A percentile compares a stretch with the other conserved stretches of the same genome.
These are phyloP conservation scores for Podaxis rugospora DNA, from an alignment of 768 basidiomycete genomes.

Conservation along the genomic window DNA sequence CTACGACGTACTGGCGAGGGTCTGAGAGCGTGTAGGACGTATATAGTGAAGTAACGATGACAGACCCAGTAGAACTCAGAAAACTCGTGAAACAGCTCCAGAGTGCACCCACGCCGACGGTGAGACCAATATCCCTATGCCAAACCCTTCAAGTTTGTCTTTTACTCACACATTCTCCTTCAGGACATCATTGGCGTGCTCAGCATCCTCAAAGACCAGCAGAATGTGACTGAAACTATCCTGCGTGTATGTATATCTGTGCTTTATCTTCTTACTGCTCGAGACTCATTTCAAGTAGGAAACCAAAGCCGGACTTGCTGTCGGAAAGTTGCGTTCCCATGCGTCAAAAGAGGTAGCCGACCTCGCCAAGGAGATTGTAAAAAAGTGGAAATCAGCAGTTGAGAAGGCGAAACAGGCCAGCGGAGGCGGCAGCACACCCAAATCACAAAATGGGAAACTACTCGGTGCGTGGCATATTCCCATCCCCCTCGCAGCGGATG, in stretches of 20 bases:
- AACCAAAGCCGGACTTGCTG: slow-evolving; percentile 88
- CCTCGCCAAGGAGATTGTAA: slow-evolving; percentile 86
- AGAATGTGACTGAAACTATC: slow-evolving; percentile 64
- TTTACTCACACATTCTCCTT: slow-evolving; percentile 21
- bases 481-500: background rate
- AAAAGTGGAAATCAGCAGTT: slow-evolving; percentile 87
- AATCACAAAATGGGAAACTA: slow-evolving; percentile 27
- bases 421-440: background rate
- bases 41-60: slow-evolving; percentile 9
- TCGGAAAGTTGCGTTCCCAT: slow-evolving; percentile 83
- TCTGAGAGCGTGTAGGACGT: slow-evolving; percentile 6
- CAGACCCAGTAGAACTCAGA: slow-evolving; percentile 58
- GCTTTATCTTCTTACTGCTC: slow-evolving; percentile 17
- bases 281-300: slow-evolving; percentile 47
- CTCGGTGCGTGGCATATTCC: slow-evolving; percentile 2
- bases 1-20: slow-evolving; percentile 5
- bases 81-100: slow-evolving; percentile 79
- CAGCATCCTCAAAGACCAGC: slow-evolving; percentile 58
- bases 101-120: slow-evolving; percentile 52
- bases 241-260: slow-evolving; percentile 59
- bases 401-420: slow-evolving; percentile 46
- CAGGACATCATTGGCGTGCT: slow-evolving; percentile 67
- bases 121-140: slow-evolving; percentile 37
- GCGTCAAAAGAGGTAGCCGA: slow-evolving; percentile 69
- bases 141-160: slow-evolving; percentile 31